These are phyloP conservation scores for Scorias spongiosa DNA, from an alignment of 2,329 filamentous ascomycete species.

Conservation along the genomic window DNA sequence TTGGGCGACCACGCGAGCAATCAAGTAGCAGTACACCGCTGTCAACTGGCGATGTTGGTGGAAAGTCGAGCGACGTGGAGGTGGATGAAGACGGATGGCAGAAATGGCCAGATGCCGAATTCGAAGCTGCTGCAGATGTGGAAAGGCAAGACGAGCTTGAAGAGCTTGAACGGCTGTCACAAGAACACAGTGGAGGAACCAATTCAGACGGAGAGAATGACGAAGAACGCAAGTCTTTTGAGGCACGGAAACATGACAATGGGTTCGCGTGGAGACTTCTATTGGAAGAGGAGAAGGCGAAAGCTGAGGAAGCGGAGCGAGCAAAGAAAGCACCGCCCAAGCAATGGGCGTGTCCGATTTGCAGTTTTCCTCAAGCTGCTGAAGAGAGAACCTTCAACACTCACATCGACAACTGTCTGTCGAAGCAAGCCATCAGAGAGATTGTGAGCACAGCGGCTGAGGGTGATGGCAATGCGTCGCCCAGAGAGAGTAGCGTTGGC, in stretches of 20 bases:
- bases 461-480: slow-evolving; percentile 2
- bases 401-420: slow-evolving; percentile 86
- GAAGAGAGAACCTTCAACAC: slow-evolving; percentile 71
- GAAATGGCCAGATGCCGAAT: slow-evolving; percentile 51
- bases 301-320: slow-evolving; percentile 9
- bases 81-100: slow-evolving; percentile 46
- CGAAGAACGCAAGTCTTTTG: slow-evolving; percentile 8
- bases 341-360: slow-evolving; percentile 81
- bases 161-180: slow-evolving; percentile 46
- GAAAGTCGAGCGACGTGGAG: slow-evolving; percentile 10
- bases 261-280: slow-evolving; percentile 19
- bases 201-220: neutral
- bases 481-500: neutral
- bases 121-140: slow-evolving; percentile 45
- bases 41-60: slow-evolving; percentile 14
- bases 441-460: slow-evolving; percentile 36
- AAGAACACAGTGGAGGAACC: slow-evolving; percentile 29
- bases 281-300: slow-evolving; percentile 15
- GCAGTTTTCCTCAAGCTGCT: slow-evolving; percentile 56
- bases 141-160: slow-evolving; percentile 46
- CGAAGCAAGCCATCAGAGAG: slow-evolving; percentile 70
- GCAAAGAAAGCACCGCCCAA: slow-evolving; percentile 14
- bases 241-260: slow-evolving; percentile 15
- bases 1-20: slow-evolving; percentile 36
- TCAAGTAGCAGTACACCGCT: slow-evolving; percentile 7